Percentiles rank a stretch among this genome's conserved stretches.
These are phyloP conservation scores for Mimosa bimucronata DNA, from an alignment of 306 rosid species.

Conservation along the genomic window DNA sequence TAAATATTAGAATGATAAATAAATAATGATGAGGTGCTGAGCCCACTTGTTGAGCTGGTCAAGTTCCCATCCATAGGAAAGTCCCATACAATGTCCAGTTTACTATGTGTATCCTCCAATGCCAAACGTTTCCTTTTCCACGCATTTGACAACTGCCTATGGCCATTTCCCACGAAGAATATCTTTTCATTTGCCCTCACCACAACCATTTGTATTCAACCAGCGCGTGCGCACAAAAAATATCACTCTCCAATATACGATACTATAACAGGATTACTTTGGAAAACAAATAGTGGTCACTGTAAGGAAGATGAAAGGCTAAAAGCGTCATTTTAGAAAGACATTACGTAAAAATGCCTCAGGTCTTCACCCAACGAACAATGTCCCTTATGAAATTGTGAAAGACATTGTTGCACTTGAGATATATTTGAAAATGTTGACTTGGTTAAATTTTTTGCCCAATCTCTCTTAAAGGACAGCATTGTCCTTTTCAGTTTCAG, in stretches of 20 bases:
- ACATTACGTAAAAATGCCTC: too few species aligned
- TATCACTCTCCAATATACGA: not conserved
- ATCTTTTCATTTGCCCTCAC: not conserved
- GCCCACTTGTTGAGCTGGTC: not conserved
- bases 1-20: too few species aligned
- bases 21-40: not conserved
- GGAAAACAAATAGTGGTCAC: not conserved
- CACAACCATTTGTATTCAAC: not conserved
- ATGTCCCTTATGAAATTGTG: too few species aligned
- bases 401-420: not conserved
- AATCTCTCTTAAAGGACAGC: too few species aligned
- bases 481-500: too few species aligned
- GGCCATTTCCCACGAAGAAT: not conserved
- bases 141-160: not conserved
- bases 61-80: constrained; percentile 6
- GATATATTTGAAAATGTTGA: too few species aligned
- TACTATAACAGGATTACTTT: not conserved
- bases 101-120: not conserved
- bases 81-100: not conserved
- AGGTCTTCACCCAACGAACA: too few species aligned
- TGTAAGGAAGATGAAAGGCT: too few species aligned
- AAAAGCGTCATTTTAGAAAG: too few species aligned
- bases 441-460: too few species aligned
- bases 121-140: not conserved
- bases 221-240: not conserved